A percentile compares a stretch with the other conserved stretches of the same genome.
Evolutionary conservation across 2,329 filamentous ascomycete genomes (phyloP).

Genomic region (Sarocladium brachiariae): DNA sequence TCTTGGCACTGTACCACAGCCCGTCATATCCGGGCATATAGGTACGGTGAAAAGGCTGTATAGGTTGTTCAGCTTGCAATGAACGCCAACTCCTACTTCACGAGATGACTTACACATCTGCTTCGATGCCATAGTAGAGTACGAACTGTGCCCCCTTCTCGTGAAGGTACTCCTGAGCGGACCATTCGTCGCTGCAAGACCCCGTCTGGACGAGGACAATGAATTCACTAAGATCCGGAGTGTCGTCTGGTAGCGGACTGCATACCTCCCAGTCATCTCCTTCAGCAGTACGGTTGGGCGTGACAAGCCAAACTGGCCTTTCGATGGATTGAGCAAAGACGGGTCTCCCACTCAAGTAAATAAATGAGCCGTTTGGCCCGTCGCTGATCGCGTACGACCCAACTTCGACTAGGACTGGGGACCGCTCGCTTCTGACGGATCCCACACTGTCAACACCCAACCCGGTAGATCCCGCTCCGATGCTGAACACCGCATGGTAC

Average conservation of each 20-base stretch:
- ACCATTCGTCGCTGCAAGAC: slow-evolving; percentile 27
- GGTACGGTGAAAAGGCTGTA: background rate
- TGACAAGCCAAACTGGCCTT: background rate
- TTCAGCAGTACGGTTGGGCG: background rate
- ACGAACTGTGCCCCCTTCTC: background rate
- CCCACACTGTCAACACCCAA: slow-evolving; percentile 13
- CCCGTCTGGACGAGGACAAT: slow-evolving; percentile 54
- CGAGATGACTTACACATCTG: background rate
- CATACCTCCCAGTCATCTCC: slow-evolving; percentile 36
- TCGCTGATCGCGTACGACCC: slow-evolving; percentile 28
- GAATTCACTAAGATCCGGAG: slow-evolving; percentile 48
- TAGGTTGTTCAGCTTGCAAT: no score
- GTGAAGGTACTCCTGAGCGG: background rate
- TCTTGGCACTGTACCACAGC: background rate
- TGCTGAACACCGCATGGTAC: slow-evolving; percentile 12
- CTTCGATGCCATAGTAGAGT: background rate
- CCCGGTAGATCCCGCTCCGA: slow-evolving; percentile 10
- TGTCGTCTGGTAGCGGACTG: slow-evolving; percentile 40
- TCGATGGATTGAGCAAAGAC: slow-evolving; percentile 34
- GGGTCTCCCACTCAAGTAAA: slow-evolving; percentile 37
- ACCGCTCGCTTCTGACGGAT: slow-evolving; percentile 17
- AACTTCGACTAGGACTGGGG: slow-evolving; percentile 29
- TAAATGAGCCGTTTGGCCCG: slow-evolving; percentile 14
- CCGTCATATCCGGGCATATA: background rate
- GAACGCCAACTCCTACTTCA: no score